phyloP scores from a whole-genome alignment of 805 yeast species.

The Yamadazyma insecticola region DNA sequence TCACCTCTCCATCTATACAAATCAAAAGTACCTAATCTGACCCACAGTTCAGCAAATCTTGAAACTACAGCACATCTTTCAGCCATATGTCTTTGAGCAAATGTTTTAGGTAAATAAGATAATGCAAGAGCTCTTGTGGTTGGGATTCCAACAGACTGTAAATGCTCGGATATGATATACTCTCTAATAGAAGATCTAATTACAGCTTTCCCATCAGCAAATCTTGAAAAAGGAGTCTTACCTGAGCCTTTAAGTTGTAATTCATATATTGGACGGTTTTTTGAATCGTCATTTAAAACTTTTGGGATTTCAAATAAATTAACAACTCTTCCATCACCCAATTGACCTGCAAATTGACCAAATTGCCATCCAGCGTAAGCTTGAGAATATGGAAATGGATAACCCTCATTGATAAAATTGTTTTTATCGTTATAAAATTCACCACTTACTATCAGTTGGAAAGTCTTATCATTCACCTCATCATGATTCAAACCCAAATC shows the following conservation, averaged over 20 bases:
- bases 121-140: constrained; percentile 79
- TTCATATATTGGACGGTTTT: constrained; percentile 42
- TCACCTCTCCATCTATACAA: constrained; percentile 72
- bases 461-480: constrained; percentile 40
- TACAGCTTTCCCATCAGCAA: constrained; percentile 96
- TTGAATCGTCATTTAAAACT: constrained; percentile 1
- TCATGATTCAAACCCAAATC: constrained; percentile 52
- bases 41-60: constrained; percentile 82
- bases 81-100: constrained; percentile 64
- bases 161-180: constrained; percentile 76
- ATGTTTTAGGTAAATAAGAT: constrained; percentile 66
- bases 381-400: constrained; percentile 76
- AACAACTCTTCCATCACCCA: constrained; percentile 92
- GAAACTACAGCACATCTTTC: constrained; percentile 85
- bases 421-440: constrained; percentile 33
- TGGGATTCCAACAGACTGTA: constrained; percentile 79
- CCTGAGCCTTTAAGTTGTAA: constrained; percentile 92
- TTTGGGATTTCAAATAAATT: constrained; percentile 70
- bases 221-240: constrained; percentile 83
- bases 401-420: constrained; percentile 11
- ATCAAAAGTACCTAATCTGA: constrained; percentile 86
- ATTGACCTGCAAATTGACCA: constrained; percentile 94
- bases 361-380: constrained; percentile 96
- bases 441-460: constrained; percentile 60
- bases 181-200: constrained; percentile 84